phyloP scores from a whole-genome alignment of 2,329 filamentous ascomycete genomes.

The Tetracladium maxilliforme region DNA sequence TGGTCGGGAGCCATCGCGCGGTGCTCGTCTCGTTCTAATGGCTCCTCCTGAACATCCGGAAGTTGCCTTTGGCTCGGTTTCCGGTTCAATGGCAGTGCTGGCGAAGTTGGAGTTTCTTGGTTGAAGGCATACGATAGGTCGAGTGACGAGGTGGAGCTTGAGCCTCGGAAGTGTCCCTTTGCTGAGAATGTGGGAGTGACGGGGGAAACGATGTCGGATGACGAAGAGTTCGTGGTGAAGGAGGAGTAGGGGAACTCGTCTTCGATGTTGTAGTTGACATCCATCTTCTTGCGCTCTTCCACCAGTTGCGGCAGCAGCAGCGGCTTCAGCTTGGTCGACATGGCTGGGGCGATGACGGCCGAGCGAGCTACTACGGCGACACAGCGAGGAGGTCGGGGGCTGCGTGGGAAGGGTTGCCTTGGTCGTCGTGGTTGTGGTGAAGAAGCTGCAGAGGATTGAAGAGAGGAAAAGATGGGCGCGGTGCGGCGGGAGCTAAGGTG shows the following conservation, averaged over 20 bases:
- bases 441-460: no score
- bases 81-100: slow-evolving; percentile 35
- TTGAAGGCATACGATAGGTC: slow-evolving; percentile 39
- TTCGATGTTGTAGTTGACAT: slow-evolving; percentile 15
- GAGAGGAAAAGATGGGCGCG: no score
- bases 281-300: slow-evolving; percentile 29
- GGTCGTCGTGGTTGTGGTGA: no score
- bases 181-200: slow-evolving; percentile 53
- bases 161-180: slow-evolving; percentile 46
- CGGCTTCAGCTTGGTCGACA: slow-evolving; percentile 35
- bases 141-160: slow-evolving; percentile 68
- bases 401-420: no score
- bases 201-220: slow-evolving; percentile 55
- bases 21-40: slow-evolving; percentile 52
- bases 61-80: slow-evolving; percentile 52
- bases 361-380: no score
- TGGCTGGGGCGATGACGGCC: no score
- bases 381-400: no score
- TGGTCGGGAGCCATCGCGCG: slow-evolving; percentile 32
- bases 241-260: slow-evolving; percentile 13
- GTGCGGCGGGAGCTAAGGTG: no score
- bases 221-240: slow-evolving; percentile 27
- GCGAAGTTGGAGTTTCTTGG: slow-evolving; percentile 37
- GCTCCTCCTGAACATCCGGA: slow-evolving; percentile 76
- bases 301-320: slow-evolving; percentile 38